A percentile compares a stretch with the other conserved stretches of the same genome.
phyloP scores from a whole-genome alignment of 2,329 filamentous ascomycete species.

The Aspergillus felis region DNA sequence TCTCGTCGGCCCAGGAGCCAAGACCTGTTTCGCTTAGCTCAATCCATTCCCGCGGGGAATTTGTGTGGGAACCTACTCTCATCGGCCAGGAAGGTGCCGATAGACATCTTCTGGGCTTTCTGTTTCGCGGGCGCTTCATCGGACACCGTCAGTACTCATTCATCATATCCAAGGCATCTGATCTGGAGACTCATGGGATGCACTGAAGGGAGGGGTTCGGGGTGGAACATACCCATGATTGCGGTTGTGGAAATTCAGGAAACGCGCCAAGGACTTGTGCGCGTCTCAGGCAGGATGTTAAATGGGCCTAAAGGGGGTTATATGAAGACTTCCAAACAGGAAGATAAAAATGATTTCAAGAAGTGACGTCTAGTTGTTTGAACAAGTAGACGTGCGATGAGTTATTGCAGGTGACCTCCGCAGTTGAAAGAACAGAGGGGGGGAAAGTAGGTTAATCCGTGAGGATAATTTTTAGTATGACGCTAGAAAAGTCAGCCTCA shows the following conservation, averaged over 20 bases:
- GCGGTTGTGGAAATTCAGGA: conserved; percentile 42
- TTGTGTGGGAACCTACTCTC: conserved; percentile 62
- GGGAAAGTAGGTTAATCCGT: conserved; percentile 36
- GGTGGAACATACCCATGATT: conserved; percentile 55
- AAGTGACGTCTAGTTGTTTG: conserved; percentile 15
- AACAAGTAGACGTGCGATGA: conserved; percentile 11
- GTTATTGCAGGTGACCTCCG: conserved; percentile 20
- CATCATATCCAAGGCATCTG: conserved; percentile 8
- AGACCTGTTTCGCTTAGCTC: conserved; percentile 51
- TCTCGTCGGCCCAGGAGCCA: conserved; percentile 98
- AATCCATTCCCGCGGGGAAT: conserved; percentile 13
- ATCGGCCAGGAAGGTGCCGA: conserved; percentile 92
- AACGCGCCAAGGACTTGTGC: conserved; percentile 41
- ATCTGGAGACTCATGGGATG: conserved; percentile 2
- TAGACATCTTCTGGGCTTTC: conserved; percentile 93
- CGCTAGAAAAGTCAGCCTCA: conserved; percentile 40
- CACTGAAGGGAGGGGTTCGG: conserved; percentile 4
- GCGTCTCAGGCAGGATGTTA: conserved; percentile 31
- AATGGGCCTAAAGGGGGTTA: conserved; percentile 17
- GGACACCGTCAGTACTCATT: conserved; percentile 43
- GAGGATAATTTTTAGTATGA: conserved; percentile 42
- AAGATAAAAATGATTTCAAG: conserved; percentile 17
- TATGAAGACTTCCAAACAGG: conserved; percentile 16
- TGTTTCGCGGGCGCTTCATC: conserved; percentile 81
- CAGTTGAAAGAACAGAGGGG: conserved; percentile 20